Conservation (phyloP, 139 green algal genomes). For the Choricystis sp. region DNA sequence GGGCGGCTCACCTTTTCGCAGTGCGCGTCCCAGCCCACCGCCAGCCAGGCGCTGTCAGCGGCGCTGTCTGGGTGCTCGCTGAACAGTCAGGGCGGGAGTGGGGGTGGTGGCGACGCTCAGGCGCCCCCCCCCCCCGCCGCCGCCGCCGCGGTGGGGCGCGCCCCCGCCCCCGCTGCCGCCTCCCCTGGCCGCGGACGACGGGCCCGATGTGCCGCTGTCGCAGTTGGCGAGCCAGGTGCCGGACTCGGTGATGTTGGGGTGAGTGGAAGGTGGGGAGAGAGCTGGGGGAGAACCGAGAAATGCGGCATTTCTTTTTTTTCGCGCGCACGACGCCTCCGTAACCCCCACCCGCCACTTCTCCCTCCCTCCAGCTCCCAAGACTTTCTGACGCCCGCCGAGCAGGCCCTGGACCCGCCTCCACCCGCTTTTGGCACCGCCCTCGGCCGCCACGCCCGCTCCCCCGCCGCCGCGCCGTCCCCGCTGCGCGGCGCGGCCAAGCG, state of each 20-base stretch:
- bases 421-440: conserved; percentile 2
- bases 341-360: background rate
- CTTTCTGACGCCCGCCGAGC: conserved; percentile 25
- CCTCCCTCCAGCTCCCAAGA: conserved; percentile 21
- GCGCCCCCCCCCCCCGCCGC: too few species aligned
- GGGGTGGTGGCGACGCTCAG: too few species aligned
- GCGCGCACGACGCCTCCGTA: background rate
- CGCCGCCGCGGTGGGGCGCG: background rate
- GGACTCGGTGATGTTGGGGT: background rate
- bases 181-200: background rate
- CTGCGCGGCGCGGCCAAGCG: conserved; percentile 29
- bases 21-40: background rate
- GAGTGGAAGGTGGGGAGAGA: background rate
- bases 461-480: conserved; percentile 20
- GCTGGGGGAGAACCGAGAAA: background rate
- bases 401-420: conserved; percentile 18
- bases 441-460: conserved; percentile 1
- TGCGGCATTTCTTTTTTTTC: too few species aligned
- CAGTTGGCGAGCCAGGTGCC: background rate
- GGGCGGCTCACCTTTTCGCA: background rate
- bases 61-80: background rate
- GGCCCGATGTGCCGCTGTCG: background rate
- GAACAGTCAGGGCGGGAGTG: background rate
- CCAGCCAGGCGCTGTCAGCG: background rate
- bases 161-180: background rate